Base-by-base conservation (phyloP, 441 rosid species). In the Omphalea diandra region DNA sequence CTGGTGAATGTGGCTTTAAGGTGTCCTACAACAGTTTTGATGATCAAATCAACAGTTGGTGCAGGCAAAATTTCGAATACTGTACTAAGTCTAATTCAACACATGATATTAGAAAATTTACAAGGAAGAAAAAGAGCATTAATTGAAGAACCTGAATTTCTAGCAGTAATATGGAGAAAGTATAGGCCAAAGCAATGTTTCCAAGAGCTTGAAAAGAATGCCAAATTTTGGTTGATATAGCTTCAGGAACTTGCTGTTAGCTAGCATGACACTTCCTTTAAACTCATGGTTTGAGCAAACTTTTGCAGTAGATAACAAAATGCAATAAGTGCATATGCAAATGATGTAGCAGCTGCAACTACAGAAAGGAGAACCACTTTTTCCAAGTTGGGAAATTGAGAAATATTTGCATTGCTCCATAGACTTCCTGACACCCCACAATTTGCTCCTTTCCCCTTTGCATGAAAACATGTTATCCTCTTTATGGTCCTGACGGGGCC, bases 131-230 rank as follows among this genome's bases (percentile, higher is more conserved):
- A 46, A 47, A 47, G 52, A 0, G 22, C 8, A 47, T 47, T 1
- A 47, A 43, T 17, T 20, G 4, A 24, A 20, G 17, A 56, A 79
- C 80, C 80, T 80, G 78, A 53, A 80, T 73, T 74, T 80, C 83
- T 1, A 80, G 47, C 4, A 80, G 46, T 46, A 80, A 36, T 17
- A 52, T 67, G 57, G 70, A 35, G 63, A 66, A 80, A 36, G 70
- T 63, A 4, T 70, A 80, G 35, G 80, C 71, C 12, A 76, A 71
- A 44, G 78, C 80, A 63, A 76, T 69, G 63, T 80, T 76, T 49
- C 80, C 83, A 14, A 80, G 71, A 62, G 77, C 77, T 67, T 76
- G 77, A 36, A 80, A 80, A 47, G 33, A 73, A 54, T 76, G 65
- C 80, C 80, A 80, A 63, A 73, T 4, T 65, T 59, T 69, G 14